A percentile compares a stretch with the other conserved stretches of the same genome.
These are phyloP conservation scores for Solanum chacoense DNA, from an alignment of 305 asterid species.

Conservation along the genomic window DNA sequence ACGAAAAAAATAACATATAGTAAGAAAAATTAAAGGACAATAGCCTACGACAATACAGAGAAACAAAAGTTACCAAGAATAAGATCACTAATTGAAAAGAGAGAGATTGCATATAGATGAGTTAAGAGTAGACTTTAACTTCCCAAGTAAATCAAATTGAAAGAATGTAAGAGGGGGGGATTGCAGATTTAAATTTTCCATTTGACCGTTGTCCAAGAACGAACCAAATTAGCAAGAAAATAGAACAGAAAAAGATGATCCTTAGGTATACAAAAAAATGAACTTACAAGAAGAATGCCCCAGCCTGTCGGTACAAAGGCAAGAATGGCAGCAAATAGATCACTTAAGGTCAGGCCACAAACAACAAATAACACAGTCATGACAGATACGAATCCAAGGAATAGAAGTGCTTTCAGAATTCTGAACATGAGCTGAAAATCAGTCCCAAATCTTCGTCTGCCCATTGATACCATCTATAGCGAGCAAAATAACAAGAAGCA, in stretches of 20 bases:
- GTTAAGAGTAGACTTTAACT: neutral
- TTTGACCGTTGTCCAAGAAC: neutral
- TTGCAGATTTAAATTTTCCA: neutral
- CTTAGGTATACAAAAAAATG: neutral
- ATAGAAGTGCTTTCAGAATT: constrained; percentile 85
- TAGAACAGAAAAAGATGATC: neutral
- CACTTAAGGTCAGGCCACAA: constrained; percentile 54
- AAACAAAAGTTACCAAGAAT: neutral
- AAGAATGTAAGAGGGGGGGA: neutral
- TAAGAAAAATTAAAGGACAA: neutral
- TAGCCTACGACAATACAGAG: neutral
- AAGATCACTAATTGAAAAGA: neutral
- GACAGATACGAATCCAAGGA: constrained; percentile 78
- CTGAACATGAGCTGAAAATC: constrained; percentile 99
- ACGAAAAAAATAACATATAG: neutral
- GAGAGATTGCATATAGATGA: neutral
- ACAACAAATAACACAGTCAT: constrained; percentile 87
- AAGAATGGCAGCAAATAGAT: constrained; percentile 74
- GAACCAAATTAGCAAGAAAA: neutral
- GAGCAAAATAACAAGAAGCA: neutral
- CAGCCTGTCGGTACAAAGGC: constrained; percentile 99
- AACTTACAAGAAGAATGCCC: constrained; percentile 82
- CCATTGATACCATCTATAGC: constrained; percentile 90
- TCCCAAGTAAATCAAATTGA: neutral
- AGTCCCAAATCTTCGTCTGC: constrained; percentile 87